Conservation (phyloP, 2,329 filamentous ascomycete species). For the Bipolaris sorokiniana region DNA sequence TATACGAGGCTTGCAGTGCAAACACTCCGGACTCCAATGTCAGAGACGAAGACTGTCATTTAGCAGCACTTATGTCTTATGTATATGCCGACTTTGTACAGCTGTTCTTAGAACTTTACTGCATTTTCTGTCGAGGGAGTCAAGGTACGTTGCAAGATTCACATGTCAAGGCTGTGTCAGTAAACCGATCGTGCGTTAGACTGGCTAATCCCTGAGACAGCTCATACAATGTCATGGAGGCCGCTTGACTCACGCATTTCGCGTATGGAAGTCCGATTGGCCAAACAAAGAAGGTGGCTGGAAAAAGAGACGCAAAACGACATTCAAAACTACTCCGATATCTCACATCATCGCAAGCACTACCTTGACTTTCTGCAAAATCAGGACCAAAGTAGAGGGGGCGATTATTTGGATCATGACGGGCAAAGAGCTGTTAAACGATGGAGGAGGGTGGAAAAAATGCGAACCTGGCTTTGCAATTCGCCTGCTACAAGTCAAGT, state of each 20-base stretch:
- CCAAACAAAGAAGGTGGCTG: slow-evolving; percentile 35
- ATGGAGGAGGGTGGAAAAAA: slow-evolving; percentile 33
- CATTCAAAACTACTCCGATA: slow-evolving; percentile 24
- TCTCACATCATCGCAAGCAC: slow-evolving; percentile 26
- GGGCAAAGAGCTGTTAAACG: slow-evolving; percentile 33
- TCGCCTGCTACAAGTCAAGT: slow-evolving; percentile 18
- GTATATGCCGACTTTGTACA: slow-evolving; percentile 37
- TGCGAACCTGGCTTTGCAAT: slow-evolving; percentile 34
- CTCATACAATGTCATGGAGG: slow-evolving; percentile 25
- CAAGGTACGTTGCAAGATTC: slow-evolving; percentile 34
- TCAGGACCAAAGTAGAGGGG: slow-evolving; percentile 10
- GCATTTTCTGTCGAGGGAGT: slow-evolving; percentile 30
- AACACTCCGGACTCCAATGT: slow-evolving; percentile 7
- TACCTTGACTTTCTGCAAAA: slow-evolving; percentile 30
- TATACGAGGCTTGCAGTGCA: slow-evolving; percentile 23
- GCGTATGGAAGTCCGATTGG: slow-evolving; percentile 30
- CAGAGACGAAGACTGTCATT: slow-evolving; percentile 15
- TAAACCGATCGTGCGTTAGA: neutral
- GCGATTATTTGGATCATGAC: slow-evolving; percentile 17
- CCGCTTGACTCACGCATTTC: slow-evolving; percentile 42
- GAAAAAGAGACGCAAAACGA: slow-evolving; percentile 27
- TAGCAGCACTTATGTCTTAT: slow-evolving; percentile 32
- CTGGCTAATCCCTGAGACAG: neutral
- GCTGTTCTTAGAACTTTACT: slow-evolving; percentile 35
- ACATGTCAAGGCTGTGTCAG: neutral